Percentiles rank a stretch among this genome's conserved stretches.
Conservation (phyloP, 1,284 basidiomycete genomes). For the Trametes polyzona region DNA sequence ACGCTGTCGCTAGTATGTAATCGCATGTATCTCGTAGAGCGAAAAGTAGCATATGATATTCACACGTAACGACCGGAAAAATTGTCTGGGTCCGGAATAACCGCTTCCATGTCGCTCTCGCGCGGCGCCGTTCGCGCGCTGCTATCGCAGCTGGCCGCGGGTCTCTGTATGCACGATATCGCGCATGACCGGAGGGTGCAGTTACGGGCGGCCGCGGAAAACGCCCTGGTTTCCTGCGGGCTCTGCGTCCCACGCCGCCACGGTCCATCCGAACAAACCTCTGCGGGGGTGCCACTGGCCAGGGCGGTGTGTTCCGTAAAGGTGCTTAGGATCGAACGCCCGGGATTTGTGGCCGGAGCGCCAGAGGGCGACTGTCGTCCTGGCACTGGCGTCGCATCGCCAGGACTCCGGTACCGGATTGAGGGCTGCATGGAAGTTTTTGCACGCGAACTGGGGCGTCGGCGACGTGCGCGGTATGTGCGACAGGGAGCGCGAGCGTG, state of each 20-base stretch:
- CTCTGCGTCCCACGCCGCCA: background rate
- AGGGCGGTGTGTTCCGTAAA: constrained; percentile 1
- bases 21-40: constrained; percentile 10
- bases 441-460: constrained; percentile 4
- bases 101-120: constrained; percentile 10
- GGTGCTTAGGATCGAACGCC: constrained; percentile 9
- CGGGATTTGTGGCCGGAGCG: constrained; percentile 5
- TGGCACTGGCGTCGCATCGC: constrained; percentile 3
- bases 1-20: constrained; percentile 11
- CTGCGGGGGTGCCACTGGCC: too few relatives aligned
- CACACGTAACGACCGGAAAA: constrained; percentile 17
- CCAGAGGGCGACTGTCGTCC: constrained; percentile 6
- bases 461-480: constrained; percentile 5
- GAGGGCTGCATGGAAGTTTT: constrained; percentile 21
- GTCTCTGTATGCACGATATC: background rate
- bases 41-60: constrained; percentile 25
- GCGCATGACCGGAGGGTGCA: background rate
- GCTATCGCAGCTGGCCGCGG: background rate
- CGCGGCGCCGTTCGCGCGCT: constrained; percentile 10
- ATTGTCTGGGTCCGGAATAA: background rate
- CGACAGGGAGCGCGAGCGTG: constrained; percentile 2
- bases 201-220: background rate
- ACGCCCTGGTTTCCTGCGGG: background rate
- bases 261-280: background rate
- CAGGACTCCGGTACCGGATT: constrained; percentile 10